Evolutionary conservation across 2,329 filamentous ascomycete genomes (phyloP).

Genomic region (Didymella arachidicola): DNA sequence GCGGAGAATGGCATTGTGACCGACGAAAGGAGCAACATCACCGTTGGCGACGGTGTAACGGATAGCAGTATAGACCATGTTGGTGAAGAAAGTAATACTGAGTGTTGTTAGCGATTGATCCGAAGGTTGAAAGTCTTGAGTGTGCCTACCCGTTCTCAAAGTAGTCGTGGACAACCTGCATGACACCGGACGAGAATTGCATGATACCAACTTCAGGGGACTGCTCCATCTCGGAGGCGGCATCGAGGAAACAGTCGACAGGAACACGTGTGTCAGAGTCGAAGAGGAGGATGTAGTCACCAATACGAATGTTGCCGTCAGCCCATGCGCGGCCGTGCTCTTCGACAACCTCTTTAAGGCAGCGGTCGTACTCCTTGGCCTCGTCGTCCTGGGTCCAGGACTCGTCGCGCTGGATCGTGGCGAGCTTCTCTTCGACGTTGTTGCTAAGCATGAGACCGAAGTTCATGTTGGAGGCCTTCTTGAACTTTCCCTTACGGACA

Average conservation of each 20-base stretch:
- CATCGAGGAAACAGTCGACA: slow-evolving; percentile 76
- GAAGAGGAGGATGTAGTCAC: slow-evolving; percentile 77
- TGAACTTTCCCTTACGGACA: slow-evolving; percentile 41
- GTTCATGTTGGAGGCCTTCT: slow-evolving; percentile 73
- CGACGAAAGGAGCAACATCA: slow-evolving; percentile 76
- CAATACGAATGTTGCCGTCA: slow-evolving; percentile 82
- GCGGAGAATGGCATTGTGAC: slow-evolving; percentile 77
- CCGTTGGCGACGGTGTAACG: slow-evolving; percentile 72
- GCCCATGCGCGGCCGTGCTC: slow-evolving; percentile 76
- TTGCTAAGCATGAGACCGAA: slow-evolving; percentile 69
- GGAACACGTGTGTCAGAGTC: slow-evolving; percentile 83
- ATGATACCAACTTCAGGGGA: slow-evolving; percentile 79
- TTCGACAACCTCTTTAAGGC: slow-evolving; percentile 70
- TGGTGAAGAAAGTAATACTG: slow-evolving; percentile 76
- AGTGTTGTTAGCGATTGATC: slow-evolving; percentile 3
- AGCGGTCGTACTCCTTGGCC: slow-evolving; percentile 32
- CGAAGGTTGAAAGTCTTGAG: neutral
- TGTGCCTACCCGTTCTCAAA: slow-evolving; percentile 68
- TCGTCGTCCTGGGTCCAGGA: slow-evolving; percentile 45
- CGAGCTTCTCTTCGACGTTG: slow-evolving; percentile 67
- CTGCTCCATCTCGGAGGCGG: slow-evolving; percentile 80
- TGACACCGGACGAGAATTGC: slow-evolving; percentile 76
- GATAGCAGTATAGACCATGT: slow-evolving; percentile 76
- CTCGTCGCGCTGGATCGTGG: slow-evolving; percentile 44
- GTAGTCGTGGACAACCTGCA: slow-evolving; percentile 74